Evolutionary conservation across 2,329 filamentous ascomycete species (phyloP).

Genomic region (Cryphonectria carpinicola): DNA sequence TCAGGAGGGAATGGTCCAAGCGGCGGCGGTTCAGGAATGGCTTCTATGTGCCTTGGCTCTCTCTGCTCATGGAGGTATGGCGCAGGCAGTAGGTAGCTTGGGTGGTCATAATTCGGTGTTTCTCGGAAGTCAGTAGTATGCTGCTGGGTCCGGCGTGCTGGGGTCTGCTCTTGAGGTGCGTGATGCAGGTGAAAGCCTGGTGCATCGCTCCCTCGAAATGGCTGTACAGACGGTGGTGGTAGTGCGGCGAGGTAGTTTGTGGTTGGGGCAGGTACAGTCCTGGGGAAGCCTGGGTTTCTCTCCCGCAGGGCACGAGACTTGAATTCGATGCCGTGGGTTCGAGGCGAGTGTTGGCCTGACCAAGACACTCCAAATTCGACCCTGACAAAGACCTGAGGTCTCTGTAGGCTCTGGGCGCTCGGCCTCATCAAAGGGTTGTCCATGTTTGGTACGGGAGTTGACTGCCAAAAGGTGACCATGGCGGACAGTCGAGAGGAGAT

Average conservation of each 20-base stretch:
- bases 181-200: constrained; percentile 25
- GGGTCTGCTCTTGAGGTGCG: constrained; percentile 29
- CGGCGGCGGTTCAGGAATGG: constrained; percentile 20
- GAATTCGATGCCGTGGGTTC: constrained; percentile 51
- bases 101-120: constrained; percentile 29
- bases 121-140: constrained; percentile 22
- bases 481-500: constrained; percentile 17
- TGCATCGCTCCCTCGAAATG: constrained; percentile 22
- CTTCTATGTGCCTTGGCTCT: constrained; percentile 29
- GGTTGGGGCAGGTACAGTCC: constrained; percentile 49
- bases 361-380: constrained; percentile 58
- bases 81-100: constrained; percentile 13
- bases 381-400: constrained; percentile 53
- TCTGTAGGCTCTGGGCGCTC: constrained; percentile 36
- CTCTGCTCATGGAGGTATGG: constrained; percentile 26
- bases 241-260: constrained; percentile 47
- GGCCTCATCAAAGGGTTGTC: constrained; percentile 35
- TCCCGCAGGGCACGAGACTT: constrained; percentile 51
- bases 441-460: constrained; percentile 33
- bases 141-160: neutral
- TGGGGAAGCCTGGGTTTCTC: constrained; percentile 47
- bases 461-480: constrained; percentile 33
- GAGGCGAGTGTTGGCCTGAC: constrained; percentile 47
- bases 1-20: constrained; percentile 24
- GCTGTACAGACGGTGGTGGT: constrained; percentile 23